Percentiles rank a stretch among this genome's conserved stretches.
Evolutionary conservation across 306 rosid species (phyloP).

Genomic region (Dicorynia guianensis): DNA sequence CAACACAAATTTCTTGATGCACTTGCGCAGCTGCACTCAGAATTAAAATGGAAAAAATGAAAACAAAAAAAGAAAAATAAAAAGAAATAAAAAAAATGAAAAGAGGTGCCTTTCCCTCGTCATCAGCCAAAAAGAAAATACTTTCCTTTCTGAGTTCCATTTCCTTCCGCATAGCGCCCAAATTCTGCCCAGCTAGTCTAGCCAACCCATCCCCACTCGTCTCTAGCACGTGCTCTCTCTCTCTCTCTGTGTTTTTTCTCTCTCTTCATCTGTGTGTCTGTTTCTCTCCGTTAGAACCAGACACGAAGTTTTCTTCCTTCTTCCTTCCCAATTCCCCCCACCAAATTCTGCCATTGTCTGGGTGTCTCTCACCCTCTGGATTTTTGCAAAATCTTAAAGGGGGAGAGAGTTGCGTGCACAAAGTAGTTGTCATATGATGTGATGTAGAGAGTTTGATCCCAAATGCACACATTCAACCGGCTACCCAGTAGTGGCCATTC

Average conservation of each 20-base stretch:
- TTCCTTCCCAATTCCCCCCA: background rate
- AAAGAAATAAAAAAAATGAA: background rate
- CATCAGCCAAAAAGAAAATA: background rate
- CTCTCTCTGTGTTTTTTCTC: background rate
- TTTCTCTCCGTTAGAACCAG: too few relatives aligned
- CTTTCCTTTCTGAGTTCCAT: background rate
- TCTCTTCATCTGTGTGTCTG: background rate
- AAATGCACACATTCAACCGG: conserved; percentile 80
- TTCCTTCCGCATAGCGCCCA: background rate
- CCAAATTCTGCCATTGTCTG: background rate
- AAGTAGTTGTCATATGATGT: conserved; percentile 15
- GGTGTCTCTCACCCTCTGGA: background rate
- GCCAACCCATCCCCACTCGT: background rate
- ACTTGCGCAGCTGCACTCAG: too few relatives aligned
- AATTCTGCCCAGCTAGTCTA: background rate
- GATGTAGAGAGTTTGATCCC: conserved; percentile 27
- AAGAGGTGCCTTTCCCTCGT: too few relatives aligned
- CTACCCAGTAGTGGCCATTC: conserved; percentile 81
- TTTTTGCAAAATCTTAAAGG: conserved; percentile 8
- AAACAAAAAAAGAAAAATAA: too few relatives aligned
- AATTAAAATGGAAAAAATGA: too few relatives aligned
- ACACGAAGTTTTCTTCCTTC: background rate
- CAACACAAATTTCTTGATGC: too few relatives aligned
- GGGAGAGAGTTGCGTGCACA: background rate
- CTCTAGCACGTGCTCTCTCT: conserved; percentile 14